A percentile compares a stretch with the other conserved stretches of the same genome.
Evolutionary conservation across 2,329 filamentous ascomycete species (phyloP).

Genomic region (Elsinoe arachidis): DNA sequence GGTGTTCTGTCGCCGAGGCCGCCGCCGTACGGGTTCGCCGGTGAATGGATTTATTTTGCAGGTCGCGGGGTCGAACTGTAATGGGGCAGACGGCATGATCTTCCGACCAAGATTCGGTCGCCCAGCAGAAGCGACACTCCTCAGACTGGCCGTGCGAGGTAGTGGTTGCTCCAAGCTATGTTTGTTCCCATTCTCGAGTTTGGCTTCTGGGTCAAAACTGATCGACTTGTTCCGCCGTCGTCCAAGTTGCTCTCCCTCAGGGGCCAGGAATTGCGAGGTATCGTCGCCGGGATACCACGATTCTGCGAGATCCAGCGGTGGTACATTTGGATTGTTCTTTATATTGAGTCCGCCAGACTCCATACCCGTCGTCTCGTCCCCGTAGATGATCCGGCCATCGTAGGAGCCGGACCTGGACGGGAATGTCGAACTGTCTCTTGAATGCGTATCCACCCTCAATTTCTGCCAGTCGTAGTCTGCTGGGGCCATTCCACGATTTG

Average conservation of each 20-base stretch:
- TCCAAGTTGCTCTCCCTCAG: not conserved
- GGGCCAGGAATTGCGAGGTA: not conserved
- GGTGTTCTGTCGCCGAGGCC: constrained; percentile 15
- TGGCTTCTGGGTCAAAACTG: constrained; percentile 34
- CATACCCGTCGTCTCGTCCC: constrained; percentile 1
- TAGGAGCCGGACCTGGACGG: constrained; percentile 10
- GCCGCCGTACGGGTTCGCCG: constrained; percentile 15
- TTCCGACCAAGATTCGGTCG: constrained; percentile 8
- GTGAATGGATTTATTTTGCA: constrained; percentile 17
- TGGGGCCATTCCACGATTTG: constrained; percentile 6
- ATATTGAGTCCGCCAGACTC: constrained; percentile 13
- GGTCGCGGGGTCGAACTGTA: not conserved
- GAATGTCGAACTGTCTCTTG: constrained; percentile 1
- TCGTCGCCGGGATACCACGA: constrained; percentile 10
- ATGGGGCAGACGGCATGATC: constrained; percentile 5
- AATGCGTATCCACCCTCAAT: constrained; percentile 2
- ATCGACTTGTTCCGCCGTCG: constrained; percentile 30
- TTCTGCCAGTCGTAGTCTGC: constrained; percentile 10
- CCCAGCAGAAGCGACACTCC: constrained; percentile 1
- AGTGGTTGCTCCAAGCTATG: constrained; percentile 31
- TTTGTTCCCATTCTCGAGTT: constrained; percentile 32
- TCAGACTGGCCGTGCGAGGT: constrained; percentile 22
- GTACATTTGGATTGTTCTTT: constrained; percentile 8
- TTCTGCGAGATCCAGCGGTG: constrained; percentile 2
- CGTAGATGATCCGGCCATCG: constrained; percentile 11